Percentiles rank a stretch among this genome's conserved stretches.
phyloP scores from a whole-genome alignment of 768 basidiomycete species.

The Boletus reticuloceps region DNA sequence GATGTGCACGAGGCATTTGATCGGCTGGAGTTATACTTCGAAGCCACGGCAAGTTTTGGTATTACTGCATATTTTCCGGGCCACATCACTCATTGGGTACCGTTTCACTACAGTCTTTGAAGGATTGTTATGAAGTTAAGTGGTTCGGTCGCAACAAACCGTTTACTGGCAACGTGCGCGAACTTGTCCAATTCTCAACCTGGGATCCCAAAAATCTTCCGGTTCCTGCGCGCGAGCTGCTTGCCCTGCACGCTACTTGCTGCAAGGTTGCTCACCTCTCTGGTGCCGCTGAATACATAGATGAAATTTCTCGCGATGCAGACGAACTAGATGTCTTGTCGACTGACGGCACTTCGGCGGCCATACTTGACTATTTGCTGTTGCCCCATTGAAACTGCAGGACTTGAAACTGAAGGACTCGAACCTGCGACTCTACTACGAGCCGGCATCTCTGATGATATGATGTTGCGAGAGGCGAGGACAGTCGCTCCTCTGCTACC shows the following conservation, averaged over 20 bases:
- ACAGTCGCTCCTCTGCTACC: no score
- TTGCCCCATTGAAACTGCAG: neutral
- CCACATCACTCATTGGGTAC: neutral
- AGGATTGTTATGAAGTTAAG: slow-evolving; percentile 7
- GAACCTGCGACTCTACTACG: no score
- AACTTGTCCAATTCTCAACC: slow-evolving; percentile 5
- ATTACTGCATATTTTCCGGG: no score
- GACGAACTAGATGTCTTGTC: neutral
- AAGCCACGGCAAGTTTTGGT: no score
- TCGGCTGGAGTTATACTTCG: neutral
- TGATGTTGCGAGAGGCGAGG: no score
- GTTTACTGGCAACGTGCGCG: neutral
- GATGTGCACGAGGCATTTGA: slow-evolving; percentile 1
- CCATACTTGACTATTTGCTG: neutral
- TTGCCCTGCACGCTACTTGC: slow-evolving; percentile 24
- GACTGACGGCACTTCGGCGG: neutral
- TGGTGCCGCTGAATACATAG: slow-evolving; percentile 19
- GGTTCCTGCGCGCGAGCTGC: slow-evolving; percentile 8
- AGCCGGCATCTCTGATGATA: no score
- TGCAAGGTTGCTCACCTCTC: slow-evolving; percentile 27
- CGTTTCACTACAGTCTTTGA: neutral
- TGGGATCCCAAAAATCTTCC: slow-evolving; percentile 7
- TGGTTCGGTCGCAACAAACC: neutral
- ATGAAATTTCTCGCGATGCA: slow-evolving; percentile 7
- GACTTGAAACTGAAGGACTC: no score